phyloP scores from a whole-genome alignment of 176 grass and related monocot species.

The Oryza meyeriana region DNA sequence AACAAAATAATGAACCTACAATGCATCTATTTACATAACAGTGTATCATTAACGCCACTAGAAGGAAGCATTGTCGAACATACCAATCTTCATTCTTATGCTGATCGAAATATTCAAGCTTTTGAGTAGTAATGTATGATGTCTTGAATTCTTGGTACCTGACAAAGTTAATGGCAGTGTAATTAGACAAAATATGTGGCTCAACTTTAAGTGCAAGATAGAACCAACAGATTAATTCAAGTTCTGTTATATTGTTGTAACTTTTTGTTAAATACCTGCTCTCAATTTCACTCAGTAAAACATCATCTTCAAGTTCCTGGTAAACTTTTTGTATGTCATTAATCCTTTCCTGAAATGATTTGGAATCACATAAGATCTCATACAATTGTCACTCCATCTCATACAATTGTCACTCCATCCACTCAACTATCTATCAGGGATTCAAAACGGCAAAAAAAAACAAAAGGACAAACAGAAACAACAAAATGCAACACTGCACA shows the following conservation, averaged over 20 bases:
- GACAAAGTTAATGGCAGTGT: constrained; percentile 26
- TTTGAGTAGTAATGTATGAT: constrained; percentile 80
- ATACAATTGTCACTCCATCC: too few relatives aligned
- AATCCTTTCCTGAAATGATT: constrained; percentile 67
- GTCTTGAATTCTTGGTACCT: constrained; percentile 71
- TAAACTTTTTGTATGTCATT: constrained; percentile 87
- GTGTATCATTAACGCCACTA: neutral
- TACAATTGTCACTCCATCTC: neutral
- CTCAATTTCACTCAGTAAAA: constrained; percentile 74
- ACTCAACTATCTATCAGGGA: neutral
- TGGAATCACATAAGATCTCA: constrained; percentile 14
- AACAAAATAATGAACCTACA: constrained; percentile 16
- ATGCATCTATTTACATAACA: neutral
- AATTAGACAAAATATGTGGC: constrained; percentile 8
- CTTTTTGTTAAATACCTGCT: constrained; percentile 46
- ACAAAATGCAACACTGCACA: neutral
- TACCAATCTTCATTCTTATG: constrained; percentile 86
- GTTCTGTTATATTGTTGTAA: neutral
- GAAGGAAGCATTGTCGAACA: neutral
- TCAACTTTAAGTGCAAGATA: neutral
- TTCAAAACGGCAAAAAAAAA: constrained; percentile 2
- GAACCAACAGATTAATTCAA: constrained; percentile 1
- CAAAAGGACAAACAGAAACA: neutral
- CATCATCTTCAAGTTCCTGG: constrained; percentile 85
- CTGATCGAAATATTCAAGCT: constrained; percentile 80